Conservation (phyloP, 192 early-diverging fungal species). For the Pecoramyces ruminantium region DNA sequence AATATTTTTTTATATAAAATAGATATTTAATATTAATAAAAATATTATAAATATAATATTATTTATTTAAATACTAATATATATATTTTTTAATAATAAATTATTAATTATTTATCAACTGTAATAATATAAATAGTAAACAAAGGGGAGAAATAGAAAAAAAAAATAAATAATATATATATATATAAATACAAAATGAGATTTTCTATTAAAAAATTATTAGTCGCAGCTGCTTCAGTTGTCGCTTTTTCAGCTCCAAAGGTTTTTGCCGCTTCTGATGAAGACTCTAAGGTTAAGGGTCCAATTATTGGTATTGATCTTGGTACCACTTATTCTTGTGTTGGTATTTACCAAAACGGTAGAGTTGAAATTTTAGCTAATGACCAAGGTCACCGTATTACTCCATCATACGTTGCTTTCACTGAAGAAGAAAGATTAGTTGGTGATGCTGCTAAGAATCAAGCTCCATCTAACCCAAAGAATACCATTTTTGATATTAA, state of each 20-base stretch:
- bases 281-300: not conserved
- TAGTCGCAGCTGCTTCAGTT: not conserved
- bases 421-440: conserved; percentile 81
- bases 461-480: conserved; percentile 68
- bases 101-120: too few species aligned
- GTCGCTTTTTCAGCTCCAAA: not conserved
- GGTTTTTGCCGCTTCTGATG: not conserved
- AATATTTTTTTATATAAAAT: too few species aligned
- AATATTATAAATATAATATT: too few species aligned
- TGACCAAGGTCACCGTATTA: conserved; percentile 91
- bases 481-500: conserved; percentile 91
- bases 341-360: conserved; percentile 83
- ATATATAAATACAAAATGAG: not conserved
- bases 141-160: not conserved
- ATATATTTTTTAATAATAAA: too few species aligned
- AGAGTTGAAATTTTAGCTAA: conserved; percentile 96
- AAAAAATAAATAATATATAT: not conserved
- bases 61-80: too few species aligned
- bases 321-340: conserved; percentile 82
- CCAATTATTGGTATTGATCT: conserved; percentile 79
- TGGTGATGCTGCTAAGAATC: conserved; percentile 92
- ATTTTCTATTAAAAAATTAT: not conserved
- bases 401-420: conserved; percentile 86
- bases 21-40: too few species aligned
- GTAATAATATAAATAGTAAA: too few species aligned